Evolutionary conservation across 225 moss, liverwort and hornwort genomes (phyloP).

Genomic region (Takakia lepidozioides): DNA sequence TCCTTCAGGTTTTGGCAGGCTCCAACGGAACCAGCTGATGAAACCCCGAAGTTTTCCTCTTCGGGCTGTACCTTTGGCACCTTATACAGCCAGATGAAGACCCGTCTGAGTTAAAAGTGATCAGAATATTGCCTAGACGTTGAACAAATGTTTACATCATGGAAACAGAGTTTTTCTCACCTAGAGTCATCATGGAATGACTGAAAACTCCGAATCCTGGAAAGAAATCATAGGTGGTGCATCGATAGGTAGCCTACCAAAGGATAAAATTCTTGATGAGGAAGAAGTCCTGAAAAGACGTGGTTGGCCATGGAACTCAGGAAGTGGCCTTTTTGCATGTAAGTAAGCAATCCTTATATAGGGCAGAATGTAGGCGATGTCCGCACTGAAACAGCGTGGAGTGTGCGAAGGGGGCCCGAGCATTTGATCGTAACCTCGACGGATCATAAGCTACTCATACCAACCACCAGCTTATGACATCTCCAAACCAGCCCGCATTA

Average conservation of each 20-base stretch:
- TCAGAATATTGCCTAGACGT: constrained; percentile 1
- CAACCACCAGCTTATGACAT: no score
- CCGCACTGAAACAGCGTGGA: no score
- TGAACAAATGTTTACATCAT: neutral
- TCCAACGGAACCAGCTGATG: constrained; percentile 23
- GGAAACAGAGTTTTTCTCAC: constrained; percentile 2
- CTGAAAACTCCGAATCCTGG: neutral
- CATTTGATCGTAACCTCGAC: no score
- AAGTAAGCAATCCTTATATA: no score
- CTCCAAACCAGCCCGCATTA: no score
- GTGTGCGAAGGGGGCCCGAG: no score
- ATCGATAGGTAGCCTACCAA: neutral
- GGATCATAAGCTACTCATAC: no score
- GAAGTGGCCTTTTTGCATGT: no score
- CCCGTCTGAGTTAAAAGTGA: neutral
- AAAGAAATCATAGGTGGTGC: no score
- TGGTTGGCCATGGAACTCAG: constrained; percentile 2
- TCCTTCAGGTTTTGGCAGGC: constrained; percentile 21
- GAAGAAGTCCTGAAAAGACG: neutral
- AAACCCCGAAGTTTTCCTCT: constrained; percentile 14
- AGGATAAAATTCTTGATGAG: constrained; percentile 3
- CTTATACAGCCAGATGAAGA: no score
- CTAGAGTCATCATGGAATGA: neutral
- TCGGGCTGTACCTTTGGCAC: constrained; percentile 5
- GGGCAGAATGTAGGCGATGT: no score